Evolutionary conservation across 1,284 basidiomycete species (phyloP).

Genomic region (Cryptococcus sp.): DNA sequence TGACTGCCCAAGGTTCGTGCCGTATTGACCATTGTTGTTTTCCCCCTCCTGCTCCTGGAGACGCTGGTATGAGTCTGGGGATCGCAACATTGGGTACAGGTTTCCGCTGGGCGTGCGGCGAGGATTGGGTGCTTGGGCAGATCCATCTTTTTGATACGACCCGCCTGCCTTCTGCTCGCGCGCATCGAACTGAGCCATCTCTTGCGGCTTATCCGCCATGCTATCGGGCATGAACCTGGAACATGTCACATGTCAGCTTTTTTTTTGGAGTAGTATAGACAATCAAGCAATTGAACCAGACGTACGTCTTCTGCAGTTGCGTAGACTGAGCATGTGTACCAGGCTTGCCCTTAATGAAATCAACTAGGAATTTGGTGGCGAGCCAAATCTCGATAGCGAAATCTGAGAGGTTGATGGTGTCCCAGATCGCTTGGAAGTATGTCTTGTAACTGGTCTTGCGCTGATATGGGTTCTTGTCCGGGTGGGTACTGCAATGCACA

Average conservation of each 20-base stretch:
- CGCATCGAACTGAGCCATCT: slow-evolving; percentile 3
- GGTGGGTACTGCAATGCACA: slow-evolving; percentile 21
- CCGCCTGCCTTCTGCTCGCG: neutral
- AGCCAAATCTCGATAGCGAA: slow-evolving; percentile 65
- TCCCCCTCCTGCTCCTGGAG: slow-evolving; percentile 1
- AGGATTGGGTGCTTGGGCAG: neutral
- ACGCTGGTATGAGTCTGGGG: slow-evolving; percentile 10
- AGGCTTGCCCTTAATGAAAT: slow-evolving; percentile 57
- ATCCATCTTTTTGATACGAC: neutral
- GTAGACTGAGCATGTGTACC: slow-evolving; percentile 55
- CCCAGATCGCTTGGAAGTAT: slow-evolving; percentile 61
- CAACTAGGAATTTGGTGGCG: slow-evolving; percentile 65
- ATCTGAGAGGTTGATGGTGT: slow-evolving; percentile 76
- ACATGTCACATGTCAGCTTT: neutral
- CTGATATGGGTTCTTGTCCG: slow-evolving; percentile 19
- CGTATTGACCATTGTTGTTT: neutral
- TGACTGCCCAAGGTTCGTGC: no score
- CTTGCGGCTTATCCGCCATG: slow-evolving; percentile 11
- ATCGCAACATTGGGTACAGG: slow-evolving; percentile 2
- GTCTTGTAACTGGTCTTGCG: slow-evolving; percentile 26
- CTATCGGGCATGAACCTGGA: slow-evolving; percentile 16
- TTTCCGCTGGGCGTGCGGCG: neutral
- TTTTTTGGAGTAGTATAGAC: neutral
- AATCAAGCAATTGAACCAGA: neutral
- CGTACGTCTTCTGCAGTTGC: slow-evolving; percentile 30